Evolutionary conservation across 2,329 filamentous ascomycete species (phyloP).

Genomic region (Ophiocordyceps robertsii): DNA sequence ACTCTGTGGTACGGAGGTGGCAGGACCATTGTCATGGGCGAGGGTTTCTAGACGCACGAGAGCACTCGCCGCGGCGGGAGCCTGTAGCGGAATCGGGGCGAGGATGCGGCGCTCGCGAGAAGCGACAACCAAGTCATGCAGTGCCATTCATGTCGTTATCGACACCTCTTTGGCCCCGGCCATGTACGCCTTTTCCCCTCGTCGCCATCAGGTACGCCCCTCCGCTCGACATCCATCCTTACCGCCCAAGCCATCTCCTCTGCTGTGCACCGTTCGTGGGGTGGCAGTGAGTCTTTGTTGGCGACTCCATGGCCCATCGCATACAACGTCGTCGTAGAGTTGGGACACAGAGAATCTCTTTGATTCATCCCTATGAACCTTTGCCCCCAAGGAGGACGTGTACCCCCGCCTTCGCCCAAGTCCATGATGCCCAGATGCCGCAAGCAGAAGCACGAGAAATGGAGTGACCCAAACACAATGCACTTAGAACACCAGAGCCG

Average conservation of each 20-base stretch:
- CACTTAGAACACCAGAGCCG: constrained; percentile 96
- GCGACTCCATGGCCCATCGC: not conserved
- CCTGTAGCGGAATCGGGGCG: not conserved
- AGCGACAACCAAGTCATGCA: no score
- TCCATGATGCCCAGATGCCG: constrained; percentile 33
- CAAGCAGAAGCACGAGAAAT: constrained; percentile 26
- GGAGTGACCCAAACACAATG: constrained; percentile 30
- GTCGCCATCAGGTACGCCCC: no score
- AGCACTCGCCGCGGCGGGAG: no score
- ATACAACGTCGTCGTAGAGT: not conserved
- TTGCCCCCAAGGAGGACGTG: constrained; percentile 28
- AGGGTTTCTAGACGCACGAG: constrained; percentile 43
- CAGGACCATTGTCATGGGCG: constrained; percentile 49
- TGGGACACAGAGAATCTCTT: constrained; percentile 12
- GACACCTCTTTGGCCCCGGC: no score
- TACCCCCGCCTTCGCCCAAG: constrained; percentile 31
- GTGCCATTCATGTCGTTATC: no score
- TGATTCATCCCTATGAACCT: constrained; percentile 30
- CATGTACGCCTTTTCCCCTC: no score
- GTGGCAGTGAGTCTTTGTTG: no score
- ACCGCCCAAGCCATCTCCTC: no score
- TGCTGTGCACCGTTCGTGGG: no score
- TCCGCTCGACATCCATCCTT: no score
- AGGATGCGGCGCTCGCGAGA: not conserved
- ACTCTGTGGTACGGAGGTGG: constrained; percentile 81